A percentile compares a stretch with the other conserved stretches of the same genome.
These are phyloP conservation scores for Melanomma pulvis-pyrius DNA, from an alignment of 495 filamentous ascomycete genomes.

Conservation along the genomic window DNA sequence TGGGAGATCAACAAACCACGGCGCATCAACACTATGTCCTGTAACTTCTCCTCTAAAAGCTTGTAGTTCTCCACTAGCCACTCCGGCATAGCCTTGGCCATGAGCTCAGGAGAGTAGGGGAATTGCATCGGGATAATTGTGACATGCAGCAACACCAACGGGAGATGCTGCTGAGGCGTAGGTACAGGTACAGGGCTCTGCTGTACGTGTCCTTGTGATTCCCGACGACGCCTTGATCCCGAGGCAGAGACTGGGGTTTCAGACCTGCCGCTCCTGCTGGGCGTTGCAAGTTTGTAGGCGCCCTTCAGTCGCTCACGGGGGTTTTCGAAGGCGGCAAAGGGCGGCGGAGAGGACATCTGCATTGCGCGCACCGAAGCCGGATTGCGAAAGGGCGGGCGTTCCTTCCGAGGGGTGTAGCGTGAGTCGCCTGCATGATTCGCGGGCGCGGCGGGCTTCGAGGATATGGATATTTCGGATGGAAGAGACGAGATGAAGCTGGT, in stretches of 20 bases:
- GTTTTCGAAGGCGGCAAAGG: conserved; percentile 52
- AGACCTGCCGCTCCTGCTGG: conserved; percentile 32
- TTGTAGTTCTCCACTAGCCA: conserved; percentile 71
- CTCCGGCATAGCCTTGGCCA: conserved; percentile 56
- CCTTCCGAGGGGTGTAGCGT: conserved; percentile 45
- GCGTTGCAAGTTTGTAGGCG: conserved; percentile 31
- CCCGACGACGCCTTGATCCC: conserved; percentile 26
- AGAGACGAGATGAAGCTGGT: conserved; percentile 33
- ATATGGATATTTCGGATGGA: conserved; percentile 34
- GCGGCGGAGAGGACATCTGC: conserved; percentile 73
- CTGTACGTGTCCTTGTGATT: conserved; percentile 5
- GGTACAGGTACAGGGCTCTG: conserved; percentile 23
- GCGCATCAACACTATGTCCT: conserved; percentile 72
- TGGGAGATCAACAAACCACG: conserved; percentile 86
- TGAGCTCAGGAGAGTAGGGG: conserved; percentile 63
- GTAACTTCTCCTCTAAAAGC: conserved; percentile 71
- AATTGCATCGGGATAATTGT: conserved; percentile 75
- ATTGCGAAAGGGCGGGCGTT: conserved; percentile 62
- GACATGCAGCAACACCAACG: conserved; percentile 85
- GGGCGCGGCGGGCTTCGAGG: conserved; percentile 20
- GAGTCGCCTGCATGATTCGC: conserved; percentile 16
- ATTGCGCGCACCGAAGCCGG: conserved; percentile 76
- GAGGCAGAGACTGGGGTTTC: conserved; percentile 35
- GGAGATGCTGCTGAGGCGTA: conserved; percentile 51
- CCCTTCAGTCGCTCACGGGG: conserved; percentile 49